Percentiles rank a stretch among this genome's conserved stretches.
Evolutionary conservation across 768 basidiomycete genomes (phyloP).

Genomic region (Boletus subcaerulescens): DNA sequence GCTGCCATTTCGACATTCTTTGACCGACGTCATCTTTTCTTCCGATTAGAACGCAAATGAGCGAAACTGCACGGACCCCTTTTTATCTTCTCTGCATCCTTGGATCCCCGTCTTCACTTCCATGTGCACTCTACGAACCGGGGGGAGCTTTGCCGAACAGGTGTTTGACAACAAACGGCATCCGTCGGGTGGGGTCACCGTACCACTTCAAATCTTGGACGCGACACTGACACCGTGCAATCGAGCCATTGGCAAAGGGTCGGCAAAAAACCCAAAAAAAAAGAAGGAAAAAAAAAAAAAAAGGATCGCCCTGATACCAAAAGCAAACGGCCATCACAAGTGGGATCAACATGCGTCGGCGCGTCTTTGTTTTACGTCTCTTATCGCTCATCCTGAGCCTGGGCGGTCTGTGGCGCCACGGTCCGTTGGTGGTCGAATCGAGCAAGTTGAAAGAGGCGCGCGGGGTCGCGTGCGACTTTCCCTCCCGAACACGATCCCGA

Average conservation of each 20-base stretch:
- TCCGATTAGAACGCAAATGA: conserved; percentile 4
- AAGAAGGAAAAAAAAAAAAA: too few species aligned
- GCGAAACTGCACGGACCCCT: background rate
- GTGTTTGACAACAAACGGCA: conserved; percentile 9
- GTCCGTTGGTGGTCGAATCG: conserved; percentile 12
- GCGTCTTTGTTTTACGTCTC: conserved; percentile 24
- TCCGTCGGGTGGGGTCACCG: background rate
- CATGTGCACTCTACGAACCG: background rate
- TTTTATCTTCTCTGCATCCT: background rate
- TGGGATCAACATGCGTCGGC: conserved; percentile 18
- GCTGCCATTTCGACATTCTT: background rate
- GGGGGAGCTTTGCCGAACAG: background rate
- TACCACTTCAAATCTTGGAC: background rate
- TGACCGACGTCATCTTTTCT: background rate
- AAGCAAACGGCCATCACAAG: background rate
- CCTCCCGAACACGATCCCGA: conserved; percentile 16
- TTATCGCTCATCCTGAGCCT: background rate
- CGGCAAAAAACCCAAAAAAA: background rate
- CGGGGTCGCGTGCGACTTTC: background rate
- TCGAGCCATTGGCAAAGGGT: background rate
- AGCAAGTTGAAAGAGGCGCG: conserved; percentile 15
- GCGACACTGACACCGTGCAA: background rate
- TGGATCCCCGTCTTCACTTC: conserved; percentile 7
- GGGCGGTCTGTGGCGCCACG: background rate
- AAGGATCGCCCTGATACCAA: background rate